phyloP scores from a whole-genome alignment of 768 basidiomycete genomes.

The Suillus bovinus region DNA sequence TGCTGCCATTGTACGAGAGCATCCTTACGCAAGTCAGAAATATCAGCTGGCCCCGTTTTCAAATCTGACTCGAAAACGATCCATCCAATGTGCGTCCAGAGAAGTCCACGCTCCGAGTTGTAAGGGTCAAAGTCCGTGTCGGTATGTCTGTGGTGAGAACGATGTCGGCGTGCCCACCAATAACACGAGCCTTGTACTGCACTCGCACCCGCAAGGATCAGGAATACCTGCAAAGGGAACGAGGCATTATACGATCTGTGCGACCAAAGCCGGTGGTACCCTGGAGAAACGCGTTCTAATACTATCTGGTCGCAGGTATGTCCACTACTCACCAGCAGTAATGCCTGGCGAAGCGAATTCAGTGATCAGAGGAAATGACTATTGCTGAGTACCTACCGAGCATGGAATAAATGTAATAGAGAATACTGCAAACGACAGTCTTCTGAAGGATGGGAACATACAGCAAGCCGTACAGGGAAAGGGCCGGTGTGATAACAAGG shows the following conservation, averaged over 20 bases:
- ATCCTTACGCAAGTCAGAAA: constrained; percentile 71
- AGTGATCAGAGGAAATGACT: constrained; percentile 16
- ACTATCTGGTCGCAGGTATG: neutral
- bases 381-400: constrained; percentile 50
- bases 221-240: constrained; percentile 64
- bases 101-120: constrained; percentile 72
- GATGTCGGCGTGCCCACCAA: constrained; percentile 86
- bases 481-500: constrained; percentile 66
- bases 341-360: constrained; percentile 38
- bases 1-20: constrained; percentile 78
- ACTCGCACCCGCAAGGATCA: constrained; percentile 75
- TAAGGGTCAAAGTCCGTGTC: constrained; percentile 89
- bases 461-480: constrained; percentile 70
- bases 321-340: constrained; percentile 42
- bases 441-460: constrained; percentile 42
- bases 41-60: constrained; percentile 68
- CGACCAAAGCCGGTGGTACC: constrained; percentile 86
- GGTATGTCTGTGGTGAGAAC: constrained; percentile 82
- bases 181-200: constrained; percentile 85
- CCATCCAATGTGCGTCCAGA: constrained; percentile 86
- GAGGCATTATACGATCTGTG: constrained; percentile 83
- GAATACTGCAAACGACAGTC: constrained; percentile 60
- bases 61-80: constrained; percentile 76
- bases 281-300: constrained; percentile 32
- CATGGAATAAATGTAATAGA: constrained; percentile 89